These are phyloP conservation scores for Pyricularia pennisetigena DNA, from an alignment of 2,329 filamentous ascomycete genomes.

Conservation along the genomic window DNA sequence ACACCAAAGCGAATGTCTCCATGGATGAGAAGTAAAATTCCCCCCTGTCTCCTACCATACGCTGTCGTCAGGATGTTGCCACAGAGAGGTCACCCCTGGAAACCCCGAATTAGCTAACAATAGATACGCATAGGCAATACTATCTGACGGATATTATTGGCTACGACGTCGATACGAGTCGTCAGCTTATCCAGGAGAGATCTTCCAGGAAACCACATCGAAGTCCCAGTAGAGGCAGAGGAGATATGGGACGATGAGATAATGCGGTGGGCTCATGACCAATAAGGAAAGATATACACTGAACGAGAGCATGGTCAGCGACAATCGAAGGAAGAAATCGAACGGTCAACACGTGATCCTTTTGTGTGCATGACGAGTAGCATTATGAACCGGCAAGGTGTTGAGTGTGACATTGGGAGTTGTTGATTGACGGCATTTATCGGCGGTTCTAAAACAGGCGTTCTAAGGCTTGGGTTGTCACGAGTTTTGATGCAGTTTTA, in stretches of 20 bases:
- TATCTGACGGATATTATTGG: slow-evolving; percentile 43
- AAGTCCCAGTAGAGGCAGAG: slow-evolving; percentile 16
- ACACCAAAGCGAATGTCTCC: slow-evolving; percentile 57
- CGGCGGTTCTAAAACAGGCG: background rate
- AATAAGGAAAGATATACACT: background rate
- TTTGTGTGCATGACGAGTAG: background rate
- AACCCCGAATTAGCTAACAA: slow-evolving; percentile 13
- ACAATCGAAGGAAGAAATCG: background rate
- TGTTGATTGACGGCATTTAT: background rate
- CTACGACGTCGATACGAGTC: slow-evolving; percentile 42
- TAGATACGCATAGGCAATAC: slow-evolving; percentile 26
- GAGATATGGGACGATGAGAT: slow-evolving; percentile 6
- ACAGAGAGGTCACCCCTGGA: too few relatives aligned
- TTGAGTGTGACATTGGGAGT: background rate
- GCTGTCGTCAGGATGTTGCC: background rate
- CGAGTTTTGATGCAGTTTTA: background rate
- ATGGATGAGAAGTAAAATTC: slow-evolving; percentile 66
- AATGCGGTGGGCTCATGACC: background rate
- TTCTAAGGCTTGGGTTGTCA: background rate
- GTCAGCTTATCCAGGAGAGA: slow-evolving; percentile 33
- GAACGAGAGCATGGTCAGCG: background rate
- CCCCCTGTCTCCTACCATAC: background rate
- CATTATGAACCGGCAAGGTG: background rate
- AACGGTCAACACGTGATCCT: background rate
- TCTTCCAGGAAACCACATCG: slow-evolving; percentile 14